Evolutionary conservation across 2,329 filamentous ascomycete genomes (phyloP), one percentile per base, ranked within the genome.

Genomic region (Ceratocystis albifundus): DNA sequence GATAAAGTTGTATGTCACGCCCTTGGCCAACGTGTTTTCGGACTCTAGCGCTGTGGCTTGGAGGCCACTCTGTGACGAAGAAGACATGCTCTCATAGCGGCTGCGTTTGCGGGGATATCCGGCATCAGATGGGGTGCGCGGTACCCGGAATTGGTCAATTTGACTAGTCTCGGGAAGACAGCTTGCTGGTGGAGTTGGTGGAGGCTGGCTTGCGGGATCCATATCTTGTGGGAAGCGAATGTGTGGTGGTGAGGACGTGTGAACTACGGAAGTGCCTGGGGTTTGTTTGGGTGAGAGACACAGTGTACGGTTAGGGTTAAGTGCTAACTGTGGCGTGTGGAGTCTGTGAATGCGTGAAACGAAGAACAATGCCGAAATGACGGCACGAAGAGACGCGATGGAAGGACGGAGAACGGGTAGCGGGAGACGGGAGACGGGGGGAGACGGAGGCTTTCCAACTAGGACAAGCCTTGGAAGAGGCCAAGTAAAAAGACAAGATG

Each of bases 1-100:
- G 4, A 71, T 59, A 32, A 71, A 69, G 44, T 70, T 71, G 48
- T 70, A 57, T 48, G 64, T 64, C 15, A 68, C 67, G 36, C 62
- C 62, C 32, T 67, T 45, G 22, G 65, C 57, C 17, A 66, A 5
- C 28, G 30, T 6, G 45, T 46, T 48, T 32, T 66, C 65, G 17
- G 62, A 30, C 4, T 25, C 28, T 48, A 53, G 44, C 59, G 5
- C 25, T 15, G 25, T 28, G 22, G 53, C 53, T 30, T 57, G 53
- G 10, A 57, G 17, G 25, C 53, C 53, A 25, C 25, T 57, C 7
- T 48, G 41, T 48, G 63, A 36, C 10, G 63, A 41, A 4, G 63
- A 65, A 12, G 63, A 65, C 45, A 65, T 65, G 45, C 46, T 53
- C 10, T 61, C 55, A 28, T 62, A 62, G 15, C 65, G 62, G 45